Evolutionary conservation across 2,329 filamentous ascomycete genomes (phyloP).

Genomic region (Cyclaneusma minus): DNA sequence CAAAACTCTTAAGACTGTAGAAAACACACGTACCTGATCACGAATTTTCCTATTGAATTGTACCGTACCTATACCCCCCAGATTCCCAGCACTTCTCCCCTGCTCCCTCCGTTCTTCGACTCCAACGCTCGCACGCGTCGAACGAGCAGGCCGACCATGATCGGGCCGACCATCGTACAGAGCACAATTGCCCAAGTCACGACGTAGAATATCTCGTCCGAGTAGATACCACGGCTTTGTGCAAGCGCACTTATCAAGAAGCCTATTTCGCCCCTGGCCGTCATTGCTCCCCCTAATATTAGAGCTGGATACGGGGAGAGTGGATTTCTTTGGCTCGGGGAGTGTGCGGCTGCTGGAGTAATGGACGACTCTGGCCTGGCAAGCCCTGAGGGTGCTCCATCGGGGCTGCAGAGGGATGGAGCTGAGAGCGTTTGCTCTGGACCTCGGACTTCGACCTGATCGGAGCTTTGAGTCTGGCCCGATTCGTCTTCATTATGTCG

Average conservation of each 20-base stretch:
- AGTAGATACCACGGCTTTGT: constrained; percentile 33
- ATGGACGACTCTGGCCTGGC: constrained; percentile 2
- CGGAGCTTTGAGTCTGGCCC: neutral
- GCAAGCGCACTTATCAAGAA: constrained; percentile 60
- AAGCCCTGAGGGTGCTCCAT: neutral
- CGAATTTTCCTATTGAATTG: too few species aligned
- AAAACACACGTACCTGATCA: too few species aligned
- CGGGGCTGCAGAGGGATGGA: neutral
- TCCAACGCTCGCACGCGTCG: constrained; percentile 22
- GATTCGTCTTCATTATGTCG: neutral
- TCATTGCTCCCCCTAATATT: constrained; percentile 50
- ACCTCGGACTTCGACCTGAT: neutral
- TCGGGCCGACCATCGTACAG: constrained; percentile 35
- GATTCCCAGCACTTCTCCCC: too few species aligned
- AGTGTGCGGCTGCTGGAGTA: constrained; percentile 3
- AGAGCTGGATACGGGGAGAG: constrained; percentile 50
- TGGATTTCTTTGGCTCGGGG: constrained; percentile 25
- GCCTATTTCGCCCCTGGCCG: constrained; percentile 65
- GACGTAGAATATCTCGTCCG: constrained; percentile 34
- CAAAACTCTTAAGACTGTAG: too few species aligned
- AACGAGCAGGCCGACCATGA: constrained; percentile 31
- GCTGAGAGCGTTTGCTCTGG: neutral
- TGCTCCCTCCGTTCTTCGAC: too few species aligned
- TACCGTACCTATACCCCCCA: too few species aligned
- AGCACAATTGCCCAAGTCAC: constrained; percentile 38